These are phyloP conservation scores for Blastocystis sp. DNA, from an alignment of 352 stramenopile species.

Conservation along the genomic window DNA sequence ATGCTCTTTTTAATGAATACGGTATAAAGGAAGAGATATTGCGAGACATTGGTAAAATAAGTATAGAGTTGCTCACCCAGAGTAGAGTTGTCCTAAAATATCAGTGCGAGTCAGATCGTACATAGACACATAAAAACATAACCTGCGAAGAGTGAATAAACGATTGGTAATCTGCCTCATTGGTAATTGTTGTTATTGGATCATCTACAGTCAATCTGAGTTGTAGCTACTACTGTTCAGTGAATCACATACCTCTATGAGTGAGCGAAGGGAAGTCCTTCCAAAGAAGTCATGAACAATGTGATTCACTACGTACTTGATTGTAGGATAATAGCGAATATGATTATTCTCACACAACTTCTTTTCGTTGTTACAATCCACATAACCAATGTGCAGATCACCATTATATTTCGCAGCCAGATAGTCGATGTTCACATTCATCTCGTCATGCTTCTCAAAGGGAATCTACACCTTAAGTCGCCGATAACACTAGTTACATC, in stretches of 20 bases:
- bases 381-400: not conserved
- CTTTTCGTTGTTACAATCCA: conserved; percentile 7
- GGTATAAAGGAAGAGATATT: conserved; percentile 35
- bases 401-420: conserved; percentile 29
- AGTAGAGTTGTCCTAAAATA: not conserved
- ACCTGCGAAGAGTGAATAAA: not conserved
- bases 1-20: not conserved
- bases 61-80: not conserved
- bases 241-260: conserved; percentile 27
- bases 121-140: conserved; percentile 34
- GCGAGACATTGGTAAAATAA: not conserved
- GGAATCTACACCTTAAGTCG: not conserved
- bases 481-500: not conserved
- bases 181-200: not conserved
- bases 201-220: not conserved
- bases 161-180: not conserved
- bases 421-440: conserved; percentile 46
- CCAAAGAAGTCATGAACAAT: conserved; percentile 26
- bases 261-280: conserved; percentile 14
- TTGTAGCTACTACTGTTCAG: not conserved
- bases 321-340: not conserved
- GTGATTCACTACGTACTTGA: conserved; percentile 12
- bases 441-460: not conserved
- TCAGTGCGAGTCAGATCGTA: not conserved
- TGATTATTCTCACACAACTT: not conserved